Evolutionary conservation across 2,329 filamentous ascomycete genomes (phyloP).

Genomic region (Phaeoacremonium minimum): DNA sequence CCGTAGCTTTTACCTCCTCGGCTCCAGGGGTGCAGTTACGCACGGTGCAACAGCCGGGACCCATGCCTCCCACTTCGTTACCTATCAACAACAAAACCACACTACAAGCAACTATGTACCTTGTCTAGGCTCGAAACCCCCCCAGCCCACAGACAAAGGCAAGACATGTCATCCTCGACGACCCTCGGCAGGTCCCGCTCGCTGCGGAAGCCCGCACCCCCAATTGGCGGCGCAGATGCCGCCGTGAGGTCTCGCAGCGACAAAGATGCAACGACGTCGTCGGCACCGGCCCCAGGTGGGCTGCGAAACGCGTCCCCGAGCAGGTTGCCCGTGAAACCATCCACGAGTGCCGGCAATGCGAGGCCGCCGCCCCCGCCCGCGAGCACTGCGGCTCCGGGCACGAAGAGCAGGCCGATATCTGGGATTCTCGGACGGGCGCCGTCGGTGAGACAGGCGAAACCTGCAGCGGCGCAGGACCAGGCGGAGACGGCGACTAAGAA

Average conservation of each 20-base stretch:
- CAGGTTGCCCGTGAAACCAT: conserved; percentile 43
- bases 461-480: conserved; percentile 16
- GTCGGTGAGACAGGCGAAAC: conserved; percentile 5
- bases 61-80: too few relatives aligned
- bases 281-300: not conserved
- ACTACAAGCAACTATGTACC: too few relatives aligned
- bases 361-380: not conserved
- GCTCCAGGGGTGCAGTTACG: too few relatives aligned
- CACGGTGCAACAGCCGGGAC: too few relatives aligned
- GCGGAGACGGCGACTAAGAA: conserved; percentile 1
- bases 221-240: not conserved
- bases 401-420: conserved; percentile 13
- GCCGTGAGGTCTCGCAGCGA: too few relatives aligned
- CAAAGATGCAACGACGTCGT: too few relatives aligned
- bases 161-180: not conserved
- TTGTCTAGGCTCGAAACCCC: too few relatives aligned
- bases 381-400: conserved; percentile 1
- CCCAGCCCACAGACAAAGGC: too few relatives aligned
- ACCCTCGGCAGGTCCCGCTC: not conserved
- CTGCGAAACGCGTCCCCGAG: conserved; percentile 40
- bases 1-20: too few relatives aligned
- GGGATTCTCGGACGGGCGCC: conserved; percentile 13
- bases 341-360: conserved; percentile 8
- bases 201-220: not conserved
- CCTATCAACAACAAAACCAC: too few relatives aligned